Evolutionary conservation across 106 monocot genomes (phyloP), one percentile per base, ranked within the genome.

Genomic region (Vanilla planifolia): DNA sequence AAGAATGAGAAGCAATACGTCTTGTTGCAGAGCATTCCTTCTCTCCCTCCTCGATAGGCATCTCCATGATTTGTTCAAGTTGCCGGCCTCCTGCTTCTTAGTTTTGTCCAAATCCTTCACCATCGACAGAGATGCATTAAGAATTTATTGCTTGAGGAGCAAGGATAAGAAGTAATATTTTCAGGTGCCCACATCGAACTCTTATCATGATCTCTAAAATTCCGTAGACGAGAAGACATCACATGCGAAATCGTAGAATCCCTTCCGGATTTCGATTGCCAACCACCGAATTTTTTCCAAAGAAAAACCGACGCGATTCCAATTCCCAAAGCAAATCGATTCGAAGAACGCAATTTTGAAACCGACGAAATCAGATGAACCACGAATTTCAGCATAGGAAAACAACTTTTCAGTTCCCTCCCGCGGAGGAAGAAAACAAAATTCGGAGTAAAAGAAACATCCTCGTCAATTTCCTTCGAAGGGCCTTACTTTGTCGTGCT

Each of bases 11-110:
- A 51, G 23, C 15, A 20, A 48, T 66, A 92, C 92, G 58, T 88
- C 87, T 78, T 92, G 80, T 61, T 84, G 84, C 60, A 92, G 63
- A 25, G 88, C 80, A 67, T 79, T 67, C 62, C 81, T 93, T 62
- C 74, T 80, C 37, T 84, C 84, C 72, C 74, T 81, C 71, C 73
- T 76, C 0, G 72, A 64, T 20, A 63, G 60, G 22, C 33, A 57
- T 35, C 21, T 57, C 8, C 22, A 56, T 36, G 51, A 70, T 17
- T 23, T 70, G 35, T 43, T 69, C 45, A 60, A 63, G 27, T 57
- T 71, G 45, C 39, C 30, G 2, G 13, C 62, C n/a, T 63, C 30
- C 34, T 34, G 33, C 63, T 72, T 83, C 62, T 71, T 75, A 72
- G 70, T 63, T 63, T 77, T 80, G 62, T 76, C 85, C 67, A 66